Evolutionary conservation across 345 rosid genomes (phyloP).

Genomic region (Nephelium lappaceum): DNA sequence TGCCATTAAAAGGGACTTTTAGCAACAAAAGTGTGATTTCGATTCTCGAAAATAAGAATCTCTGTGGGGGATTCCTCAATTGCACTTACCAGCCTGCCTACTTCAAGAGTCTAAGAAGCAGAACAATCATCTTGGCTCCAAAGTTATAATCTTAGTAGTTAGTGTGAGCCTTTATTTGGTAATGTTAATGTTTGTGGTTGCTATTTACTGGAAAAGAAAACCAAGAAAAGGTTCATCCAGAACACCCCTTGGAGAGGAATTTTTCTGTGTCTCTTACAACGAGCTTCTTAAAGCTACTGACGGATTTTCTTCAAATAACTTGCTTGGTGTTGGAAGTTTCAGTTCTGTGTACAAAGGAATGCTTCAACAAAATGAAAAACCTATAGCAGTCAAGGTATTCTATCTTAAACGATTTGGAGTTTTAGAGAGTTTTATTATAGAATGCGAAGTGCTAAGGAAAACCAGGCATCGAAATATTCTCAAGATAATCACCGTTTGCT

Average conservation of each 20-base stretch:
- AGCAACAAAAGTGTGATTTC: no score
- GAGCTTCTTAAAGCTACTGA: conserved; percentile 30
- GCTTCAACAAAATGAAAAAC: not conserved
- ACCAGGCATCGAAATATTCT: conserved; percentile 30
- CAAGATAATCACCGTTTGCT: conserved; percentile 27
- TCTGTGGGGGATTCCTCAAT: no score
- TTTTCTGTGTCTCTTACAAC: conserved; percentile 17
- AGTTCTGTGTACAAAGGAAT: conserved; percentile 33
- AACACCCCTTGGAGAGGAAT: not conserved
- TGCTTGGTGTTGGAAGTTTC: conserved; percentile 30
- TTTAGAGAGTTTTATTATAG: conserved; percentile 25
- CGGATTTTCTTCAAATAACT: conserved; percentile 26
- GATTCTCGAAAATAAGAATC: no score
- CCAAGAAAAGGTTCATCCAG: not conserved
- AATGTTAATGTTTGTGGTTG: not conserved
- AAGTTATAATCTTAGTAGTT: no score
- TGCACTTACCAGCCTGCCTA: no score
- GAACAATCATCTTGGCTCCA: no score
- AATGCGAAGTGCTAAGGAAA: conserved; percentile 32
- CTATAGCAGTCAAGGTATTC: conserved; percentile 29
- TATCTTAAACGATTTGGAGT: conserved; percentile 26
- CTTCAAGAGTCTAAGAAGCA: no score
- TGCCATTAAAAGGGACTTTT: no score
- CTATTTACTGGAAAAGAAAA: conserved; percentile 1
- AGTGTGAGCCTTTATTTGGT: no score